Base-by-base conservation (phyloP, 2,329 filamentous ascomycete species). In the Zymoseptoria passerinii region DNA sequence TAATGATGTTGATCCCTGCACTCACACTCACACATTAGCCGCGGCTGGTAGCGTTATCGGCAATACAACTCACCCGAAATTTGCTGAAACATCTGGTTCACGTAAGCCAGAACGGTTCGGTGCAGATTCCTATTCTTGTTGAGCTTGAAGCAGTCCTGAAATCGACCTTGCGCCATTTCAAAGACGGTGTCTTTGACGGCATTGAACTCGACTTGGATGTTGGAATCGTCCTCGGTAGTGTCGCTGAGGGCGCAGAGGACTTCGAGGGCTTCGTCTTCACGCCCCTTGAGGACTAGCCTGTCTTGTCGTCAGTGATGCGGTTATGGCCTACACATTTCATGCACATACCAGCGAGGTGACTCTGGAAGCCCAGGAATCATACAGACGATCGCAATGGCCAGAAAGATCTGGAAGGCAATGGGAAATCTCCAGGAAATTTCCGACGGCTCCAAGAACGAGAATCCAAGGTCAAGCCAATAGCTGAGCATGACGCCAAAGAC, bases 391-490 rank as follows among this genome's bases (percentile, higher is more conserved):
- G 83, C 72, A 1, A 80, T 58, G 0, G 81, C 80, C 55, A 84
- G 80, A 35, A 82, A 65, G 62, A 82, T 81, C 68, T 84, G 82
- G 67, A 84, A 81, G 0, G 66, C 63, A n/a, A 83, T 76, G 0
- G 81, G 81, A 60, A 83, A 80, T 52, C 81, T 74, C 81, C 81
- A 83, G 19, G 77, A 70, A n/a, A 78, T 71, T 8, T 73, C 73
- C 53, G 62, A 75, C 4, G 75, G 75, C 55, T 78, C 66, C 10
- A 67, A 18, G 59, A 71, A 72, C 35, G 59, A 66, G 56, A 71
- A 66, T 19, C 77, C 77, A 54, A 80, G 76, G 61, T 81, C 77
- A 61, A 80, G 72, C 79, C 79, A 78, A 71, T 80, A 78, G 61
- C 73, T 76, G 71, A 79, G 71, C 61, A 76, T 78, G 57, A 80